Conservation (phyloP, 2,329 filamentous ascomycete genomes). For the Scedosporium minutisporum region DNA sequence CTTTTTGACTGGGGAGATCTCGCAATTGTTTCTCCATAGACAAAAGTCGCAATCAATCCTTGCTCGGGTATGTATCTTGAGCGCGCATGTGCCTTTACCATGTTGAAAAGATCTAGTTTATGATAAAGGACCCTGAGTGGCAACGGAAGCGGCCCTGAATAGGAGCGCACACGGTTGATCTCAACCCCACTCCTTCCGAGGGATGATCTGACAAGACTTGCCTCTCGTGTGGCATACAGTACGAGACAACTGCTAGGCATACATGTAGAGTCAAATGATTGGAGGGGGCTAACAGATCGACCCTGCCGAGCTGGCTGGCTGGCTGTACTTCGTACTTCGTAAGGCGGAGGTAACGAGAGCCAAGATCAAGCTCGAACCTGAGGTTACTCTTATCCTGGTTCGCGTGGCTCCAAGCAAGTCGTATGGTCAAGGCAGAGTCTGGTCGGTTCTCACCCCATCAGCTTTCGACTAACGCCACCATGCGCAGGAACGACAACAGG, state of each 20-base stretch:
- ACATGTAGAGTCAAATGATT: too few relatives aligned
- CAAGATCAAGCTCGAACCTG: too few relatives aligned
- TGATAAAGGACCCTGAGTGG: background rate
- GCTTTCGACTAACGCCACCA: background rate
- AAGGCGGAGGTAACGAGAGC: too few relatives aligned
- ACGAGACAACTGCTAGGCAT: background rate
- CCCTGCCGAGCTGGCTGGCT: too few relatives aligned
- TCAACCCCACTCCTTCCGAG: background rate
- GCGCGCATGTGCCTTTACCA: background rate
- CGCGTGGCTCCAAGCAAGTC: background rate
- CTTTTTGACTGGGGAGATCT: background rate
- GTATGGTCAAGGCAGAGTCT: background rate
- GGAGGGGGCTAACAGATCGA: background rate
- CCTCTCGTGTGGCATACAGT: background rate
- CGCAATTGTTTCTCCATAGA: background rate
- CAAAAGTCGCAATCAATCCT: background rate
- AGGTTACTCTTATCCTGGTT: too few relatives aligned
- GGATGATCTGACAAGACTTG: slow-evolving; percentile 6
- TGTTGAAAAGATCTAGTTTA: background rate
- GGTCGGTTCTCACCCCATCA: background rate
- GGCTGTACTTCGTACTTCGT: too few relatives aligned
- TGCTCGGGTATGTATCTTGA: background rate
- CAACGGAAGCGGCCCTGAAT: background rate
- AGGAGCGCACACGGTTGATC: background rate
- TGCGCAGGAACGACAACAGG: background rate